Base-by-base conservation (phyloP, 345 rosid genomes). In the Euphorbia pulcherrima region DNA sequence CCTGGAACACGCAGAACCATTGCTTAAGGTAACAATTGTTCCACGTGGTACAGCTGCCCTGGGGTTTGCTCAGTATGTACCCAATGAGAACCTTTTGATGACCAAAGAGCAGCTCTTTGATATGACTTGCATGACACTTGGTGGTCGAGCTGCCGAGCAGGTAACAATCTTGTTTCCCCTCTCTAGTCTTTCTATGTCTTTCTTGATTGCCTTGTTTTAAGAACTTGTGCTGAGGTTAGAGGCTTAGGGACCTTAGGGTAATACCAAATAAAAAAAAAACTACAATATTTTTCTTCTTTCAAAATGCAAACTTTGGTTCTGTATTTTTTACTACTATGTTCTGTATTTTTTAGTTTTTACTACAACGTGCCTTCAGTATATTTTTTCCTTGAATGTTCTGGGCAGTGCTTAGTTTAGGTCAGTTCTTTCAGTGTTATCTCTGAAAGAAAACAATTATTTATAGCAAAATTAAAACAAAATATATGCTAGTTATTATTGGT, bases 131-230 rank as follows among this genome's bases (percentile, higher is more conserved):
- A 86, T 91, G 99, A 94, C 97, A 55, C 93, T 94, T 5, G 99
- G 99, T 16, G 99, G 99, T 39, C 86, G 97, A 74, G 99, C 99
- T 26, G 93, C 97, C 24, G 99, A 94, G 75, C 93, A 94, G 96
- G 98, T 90, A 24, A 50, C n/a, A 33, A 14, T 20, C 23, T 59
- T 18, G 28, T 33, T 29, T 20, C 11, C 10, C 65, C 13, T 61
- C 16, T 61, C 26, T n/a, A 5, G 60, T 61, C 18, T 51, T 20
- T 27, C 23, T n/a, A 5, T 60, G 62, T 11, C 20, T 11, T 1
- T 27, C 13, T 21, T 6, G 55, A 60, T 70, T 18, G 44, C n/a
- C n/a, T 41, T 40, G 20, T 26, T 35, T 28, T 23, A 24, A 39
- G 16, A 44, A 48, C 8, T 35, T 41, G 3, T 20, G 0, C 29